Conservation (phyloP, 2,329 filamentous ascomycete genomes). For the Drechslerella stenobrocha region DNA sequence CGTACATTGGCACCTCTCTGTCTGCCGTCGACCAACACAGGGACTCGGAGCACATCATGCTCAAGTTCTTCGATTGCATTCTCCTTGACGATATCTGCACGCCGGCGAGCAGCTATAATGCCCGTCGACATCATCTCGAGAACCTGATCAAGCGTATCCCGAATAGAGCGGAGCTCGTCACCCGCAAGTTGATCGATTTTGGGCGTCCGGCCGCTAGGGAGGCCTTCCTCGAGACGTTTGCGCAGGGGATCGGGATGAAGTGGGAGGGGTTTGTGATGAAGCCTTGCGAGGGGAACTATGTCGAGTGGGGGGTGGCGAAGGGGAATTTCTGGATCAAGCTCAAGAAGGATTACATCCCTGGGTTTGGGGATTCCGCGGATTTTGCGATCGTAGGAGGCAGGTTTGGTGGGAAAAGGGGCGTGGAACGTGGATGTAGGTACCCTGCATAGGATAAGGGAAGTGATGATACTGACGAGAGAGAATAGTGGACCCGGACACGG, state of each 20-base stretch:
- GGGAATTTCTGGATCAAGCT: slow-evolving; percentile 69
- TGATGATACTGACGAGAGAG: slow-evolving; percentile 2
- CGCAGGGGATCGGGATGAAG: slow-evolving; percentile 66
- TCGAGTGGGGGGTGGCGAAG: slow-evolving; percentile 59
- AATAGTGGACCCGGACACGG: slow-evolving; percentile 67
- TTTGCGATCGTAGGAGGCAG: slow-evolving; percentile 77
- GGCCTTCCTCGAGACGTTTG: slow-evolving; percentile 67
- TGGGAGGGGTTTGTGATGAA: slow-evolving; percentile 83
- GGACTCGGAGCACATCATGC: slow-evolving; percentile 62
- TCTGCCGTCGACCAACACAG: slow-evolving; percentile 53
- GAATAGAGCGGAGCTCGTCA: slow-evolving; percentile 69
- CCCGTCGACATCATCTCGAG: slow-evolving; percentile 65
- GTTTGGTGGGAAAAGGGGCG: slow-evolving; percentile 41
- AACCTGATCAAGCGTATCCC: slow-evolving; percentile 62
- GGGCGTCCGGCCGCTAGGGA: slow-evolving; percentile 59
- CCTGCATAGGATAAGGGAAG: slow-evolving; percentile 1
- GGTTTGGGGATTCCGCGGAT: slow-evolving; percentile 79
- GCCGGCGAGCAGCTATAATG: slow-evolving; percentile 61
- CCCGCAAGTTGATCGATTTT: slow-evolving; percentile 71
- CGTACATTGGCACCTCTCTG: slow-evolving; percentile 70
- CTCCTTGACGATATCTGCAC: slow-evolving; percentile 63
- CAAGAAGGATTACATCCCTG: slow-evolving; percentile 81
- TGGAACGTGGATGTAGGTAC: slow-evolving; percentile 34
- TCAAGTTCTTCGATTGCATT: slow-evolving; percentile 65
- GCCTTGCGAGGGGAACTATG: slow-evolving; percentile 73